phyloP scores from a whole-genome alignment of 805 yeast genomes.

The Phaffomyces opuntiae region DNA sequence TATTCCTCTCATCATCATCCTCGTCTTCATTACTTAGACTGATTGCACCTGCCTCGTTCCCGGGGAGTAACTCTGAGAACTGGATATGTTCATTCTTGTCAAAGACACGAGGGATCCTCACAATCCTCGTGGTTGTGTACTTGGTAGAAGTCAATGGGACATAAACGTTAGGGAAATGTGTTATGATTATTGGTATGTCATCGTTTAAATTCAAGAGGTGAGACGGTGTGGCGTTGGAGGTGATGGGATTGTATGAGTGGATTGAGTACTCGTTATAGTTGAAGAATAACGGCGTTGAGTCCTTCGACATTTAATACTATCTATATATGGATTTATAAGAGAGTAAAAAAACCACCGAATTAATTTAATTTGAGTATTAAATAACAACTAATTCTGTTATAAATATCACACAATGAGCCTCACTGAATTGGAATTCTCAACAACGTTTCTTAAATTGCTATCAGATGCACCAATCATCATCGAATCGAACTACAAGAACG shows the following conservation, averaged over 20 bases:
- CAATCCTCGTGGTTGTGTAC: conserved; percentile 43
- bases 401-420: conserved; percentile 7
- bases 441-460: conserved; percentile 14
- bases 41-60: conserved; percentile 59
- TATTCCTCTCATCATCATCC: background rate
- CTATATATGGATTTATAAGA: too few species aligned
- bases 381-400: too few species aligned
- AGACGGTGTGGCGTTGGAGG: background rate
- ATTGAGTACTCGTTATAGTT: conserved; percentile 60
- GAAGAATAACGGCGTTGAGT: conserved; percentile 37
- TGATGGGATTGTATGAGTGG: conserved; percentile 15
- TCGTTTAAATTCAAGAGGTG: conserved; percentile 2
- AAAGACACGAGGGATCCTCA: conserved; percentile 54
- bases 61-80: conserved; percentile 51
- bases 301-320: background rate
- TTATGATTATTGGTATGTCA: conserved; percentile 38
- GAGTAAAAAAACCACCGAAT: too few species aligned
- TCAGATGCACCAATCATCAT: conserved; percentile 8
- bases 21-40: conserved; percentile 3
- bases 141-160: conserved; percentile 25
- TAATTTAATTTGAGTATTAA: too few species aligned
- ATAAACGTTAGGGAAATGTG: conserved; percentile 63
- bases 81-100: conserved; percentile 37
- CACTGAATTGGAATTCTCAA: conserved; percentile 15
- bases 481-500: conserved; percentile 20